A percentile compares a stretch with the other conserved stretches of the same genome.
These are phyloP conservation scores for Rubus idaeus DNA, from an alignment of 306 rosid genomes.

Conservation along the genomic window DNA sequence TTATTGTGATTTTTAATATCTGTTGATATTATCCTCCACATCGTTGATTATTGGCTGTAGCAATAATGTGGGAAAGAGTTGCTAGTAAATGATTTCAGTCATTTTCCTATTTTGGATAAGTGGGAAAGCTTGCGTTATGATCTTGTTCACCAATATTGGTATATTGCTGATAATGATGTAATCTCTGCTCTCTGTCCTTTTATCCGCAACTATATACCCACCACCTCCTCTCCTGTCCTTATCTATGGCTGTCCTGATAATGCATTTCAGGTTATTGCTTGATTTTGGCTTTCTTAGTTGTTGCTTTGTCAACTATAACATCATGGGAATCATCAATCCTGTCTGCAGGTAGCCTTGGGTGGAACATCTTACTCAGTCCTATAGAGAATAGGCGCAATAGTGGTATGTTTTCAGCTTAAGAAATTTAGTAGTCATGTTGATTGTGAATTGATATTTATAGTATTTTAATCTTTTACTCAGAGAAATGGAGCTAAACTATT, in stretches of 20 bases:
- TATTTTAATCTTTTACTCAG: constrained; percentile 20
- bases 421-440: neutral
- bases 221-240: constrained; percentile 55
- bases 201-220: constrained; percentile 51
- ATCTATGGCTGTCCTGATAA: constrained; percentile 94
- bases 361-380: constrained; percentile 44
- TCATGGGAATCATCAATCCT: neutral
- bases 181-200: constrained; percentile 84
- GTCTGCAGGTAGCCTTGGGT: constrained; percentile 44
- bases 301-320: neutral
- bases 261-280: constrained; percentile 75
- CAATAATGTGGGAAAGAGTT: neutral
- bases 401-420: constrained; percentile 29
- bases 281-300: neutral
- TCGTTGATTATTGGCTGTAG: neutral
- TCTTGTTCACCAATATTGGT: constrained; percentile 72
- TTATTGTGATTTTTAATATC: no score
- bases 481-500: constrained; percentile 50
- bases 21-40: neutral
- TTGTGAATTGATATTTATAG: neutral
- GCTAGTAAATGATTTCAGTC: neutral
- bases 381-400: constrained; percentile 46
- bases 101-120: neutral
- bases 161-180: constrained; percentile 85
- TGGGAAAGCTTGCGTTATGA: constrained; percentile 68